Evolutionary conservation across 495 filamentous ascomycete genomes (phyloP).

Genomic region (Friedmanniomyces simplex): DNA sequence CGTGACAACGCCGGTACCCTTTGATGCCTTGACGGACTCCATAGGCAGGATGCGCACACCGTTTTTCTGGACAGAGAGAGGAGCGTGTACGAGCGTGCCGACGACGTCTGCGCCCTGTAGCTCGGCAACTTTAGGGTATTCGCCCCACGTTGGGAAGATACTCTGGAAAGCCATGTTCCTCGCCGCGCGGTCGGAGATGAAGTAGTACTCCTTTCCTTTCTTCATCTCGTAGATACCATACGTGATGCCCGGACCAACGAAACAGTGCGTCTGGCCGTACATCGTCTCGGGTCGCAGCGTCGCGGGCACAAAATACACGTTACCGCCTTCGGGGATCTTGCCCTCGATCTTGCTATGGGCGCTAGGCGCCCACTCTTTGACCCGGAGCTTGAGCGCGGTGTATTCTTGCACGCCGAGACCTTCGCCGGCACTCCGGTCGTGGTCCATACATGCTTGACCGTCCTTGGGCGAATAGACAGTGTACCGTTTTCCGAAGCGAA

Average conservation of each 20-base stretch:
- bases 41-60: constrained; percentile 86
- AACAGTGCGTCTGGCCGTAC: constrained; percentile 95
- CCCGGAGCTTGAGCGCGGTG: constrained; percentile 78
- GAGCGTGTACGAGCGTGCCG: constrained; percentile 77
- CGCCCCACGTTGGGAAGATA: constrained; percentile 63
- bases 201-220: constrained; percentile 66
- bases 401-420: constrained; percentile 87
- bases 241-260: constrained; percentile 81
- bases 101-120: constrained; percentile 68
- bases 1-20: constrained; percentile 94
- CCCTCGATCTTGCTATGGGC: constrained; percentile 53
- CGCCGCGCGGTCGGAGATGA: constrained; percentile 77
- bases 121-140: constrained; percentile 62
- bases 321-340: constrained; percentile 69
- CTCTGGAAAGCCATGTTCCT: constrained; percentile 95
- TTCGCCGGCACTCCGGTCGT: constrained; percentile 87
- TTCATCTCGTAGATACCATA: constrained; percentile 83
- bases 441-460: constrained; percentile 95
- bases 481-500: constrained; percentile 87
- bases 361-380: constrained; percentile 74
- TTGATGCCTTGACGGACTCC: constrained; percentile 81
- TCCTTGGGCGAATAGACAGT: constrained; percentile 96
- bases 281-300: constrained; percentile 94
- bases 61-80: constrained; percentile 74
- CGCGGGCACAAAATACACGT: constrained; percentile 82